Base-by-base conservation (phyloP, 805 yeast species). In the Komagataella pastoris region DNA sequence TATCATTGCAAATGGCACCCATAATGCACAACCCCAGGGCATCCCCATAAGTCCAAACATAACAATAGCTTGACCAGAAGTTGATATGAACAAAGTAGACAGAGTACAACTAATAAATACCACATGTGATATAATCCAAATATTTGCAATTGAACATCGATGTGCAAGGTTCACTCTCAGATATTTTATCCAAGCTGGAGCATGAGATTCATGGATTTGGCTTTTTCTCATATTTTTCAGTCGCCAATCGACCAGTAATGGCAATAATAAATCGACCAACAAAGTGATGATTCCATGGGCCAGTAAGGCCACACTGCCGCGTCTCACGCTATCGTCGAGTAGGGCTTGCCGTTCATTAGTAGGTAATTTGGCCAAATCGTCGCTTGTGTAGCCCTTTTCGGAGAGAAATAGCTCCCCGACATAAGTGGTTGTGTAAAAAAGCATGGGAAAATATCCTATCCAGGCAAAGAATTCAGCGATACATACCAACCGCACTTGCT, bases 361-460 rank as follows among this genome's bases (percentile, higher is more conserved):
- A 0, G 76, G 71, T 40, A 77, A 59, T 1, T 67, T 62, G 2
- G 67, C 67, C 2, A 72, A 69, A 47, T 65, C 70, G 17, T 68
- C 60, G 40, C 14, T 30, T 5, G 14, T 30, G 21, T 61, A 60
- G 3, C 78, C 69, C 12, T 58, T 53, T 52, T 76, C 76, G 47
- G 61, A 66, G 36, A 69, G 64, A 62, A 77, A 79, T 14, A 81
- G 63, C 53, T 77, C 84, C 0, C 83, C 83, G 17, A 81, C 84
- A 61, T 79, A 81, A 0, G 84, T 79, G 2, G 85, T 76, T 3
- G 84, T 79, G 58, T 80, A 81, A 55, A 80, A 81, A 24, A 81
- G 59, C 75, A 81, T 73, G 1, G 83, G 83, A 64, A 81, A 81
- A 65, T 82, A 81, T 1, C 84, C 84, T 46, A 80, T 74, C 85